phyloP scores from a whole-genome alignment of 2,329 filamentous ascomycete genomes.

The Coniochaeta pulveracea region DNA sequence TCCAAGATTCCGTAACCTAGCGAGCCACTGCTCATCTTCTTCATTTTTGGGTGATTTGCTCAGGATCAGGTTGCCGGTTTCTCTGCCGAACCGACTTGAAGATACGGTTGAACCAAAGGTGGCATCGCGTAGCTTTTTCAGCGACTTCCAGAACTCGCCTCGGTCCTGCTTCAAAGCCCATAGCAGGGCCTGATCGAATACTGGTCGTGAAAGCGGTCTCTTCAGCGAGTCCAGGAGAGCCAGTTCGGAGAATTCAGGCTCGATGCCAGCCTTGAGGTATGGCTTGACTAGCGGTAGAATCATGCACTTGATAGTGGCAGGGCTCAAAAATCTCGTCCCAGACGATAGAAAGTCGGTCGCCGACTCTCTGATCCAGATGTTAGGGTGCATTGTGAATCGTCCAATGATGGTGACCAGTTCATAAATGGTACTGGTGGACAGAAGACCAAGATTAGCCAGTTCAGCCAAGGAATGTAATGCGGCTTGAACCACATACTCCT shows the following conservation, averaged over 20 bases:
- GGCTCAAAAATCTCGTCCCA: slow-evolving; percentile 62
- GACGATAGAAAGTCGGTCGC: slow-evolving; percentile 74
- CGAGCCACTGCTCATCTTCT: slow-evolving; percentile 91
- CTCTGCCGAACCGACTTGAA: slow-evolving; percentile 42
- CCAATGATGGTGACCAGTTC: slow-evolving; percentile 76
- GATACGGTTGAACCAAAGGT: slow-evolving; percentile 56
- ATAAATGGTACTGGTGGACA: slow-evolving; percentile 77
- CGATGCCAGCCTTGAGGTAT: slow-evolving; percentile 65
- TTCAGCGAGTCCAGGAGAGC: slow-evolving; percentile 73
- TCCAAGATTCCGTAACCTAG: slow-evolving; percentile 72
- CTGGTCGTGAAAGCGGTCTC: slow-evolving; percentile 63
- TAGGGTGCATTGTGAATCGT: slow-evolving; percentile 86
- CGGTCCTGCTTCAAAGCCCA: slow-evolving; percentile 79
- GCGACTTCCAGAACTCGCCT: slow-evolving; percentile 77
- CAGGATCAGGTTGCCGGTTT: slow-evolving; percentile 45
- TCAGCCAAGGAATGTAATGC: slow-evolving; percentile 80
- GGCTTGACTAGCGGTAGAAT: slow-evolving; percentile 69
- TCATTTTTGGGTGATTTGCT: slow-evolving; percentile 64
- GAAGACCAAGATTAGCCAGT: slow-evolving; percentile 76
- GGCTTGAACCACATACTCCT: slow-evolving; percentile 88
- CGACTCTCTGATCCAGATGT: slow-evolving; percentile 88
- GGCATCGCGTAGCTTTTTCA: slow-evolving; percentile 51
- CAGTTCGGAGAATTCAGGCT: slow-evolving; percentile 57
- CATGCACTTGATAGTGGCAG: slow-evolving; percentile 75
- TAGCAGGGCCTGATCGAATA: slow-evolving; percentile 74